Evolutionary conservation across 106 monocot species (phyloP).

Genomic region (Cymbidium sinense): DNA sequence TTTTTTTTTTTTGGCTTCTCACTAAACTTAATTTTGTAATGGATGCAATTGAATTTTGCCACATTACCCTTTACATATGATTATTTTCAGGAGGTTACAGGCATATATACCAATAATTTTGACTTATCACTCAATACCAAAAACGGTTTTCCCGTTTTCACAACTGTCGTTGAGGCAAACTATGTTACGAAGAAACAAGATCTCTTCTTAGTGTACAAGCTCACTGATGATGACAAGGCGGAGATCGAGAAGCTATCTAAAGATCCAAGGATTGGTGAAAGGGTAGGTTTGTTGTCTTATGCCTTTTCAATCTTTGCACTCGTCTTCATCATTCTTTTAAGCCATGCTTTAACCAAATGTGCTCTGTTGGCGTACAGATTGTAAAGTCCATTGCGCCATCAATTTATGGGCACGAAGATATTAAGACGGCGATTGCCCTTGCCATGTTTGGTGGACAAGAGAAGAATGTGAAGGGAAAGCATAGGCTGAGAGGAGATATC

Average conservation of each 20-base stretch:
- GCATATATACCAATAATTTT: constrained; percentile 98
- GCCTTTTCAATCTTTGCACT: not conserved
- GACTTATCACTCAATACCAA: constrained; percentile 96
- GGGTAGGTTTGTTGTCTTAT: constrained; percentile 55
- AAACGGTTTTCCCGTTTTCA: constrained; percentile 98
- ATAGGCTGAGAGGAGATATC: constrained; percentile 94
- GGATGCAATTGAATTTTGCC: not conserved
- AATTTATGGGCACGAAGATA: constrained; percentile 98
- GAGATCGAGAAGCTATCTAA: constrained; percentile 94
- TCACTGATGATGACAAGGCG: constrained; percentile 95
- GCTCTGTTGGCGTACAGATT: constrained; percentile 41
- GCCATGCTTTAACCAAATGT: not conserved
- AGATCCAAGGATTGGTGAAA: constrained; percentile 93
- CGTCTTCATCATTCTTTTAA: not conserved
- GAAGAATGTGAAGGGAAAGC: constrained; percentile 95
- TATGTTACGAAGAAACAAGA: constrained; percentile 95
- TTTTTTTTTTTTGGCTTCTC: no score
- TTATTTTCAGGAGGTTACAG: constrained; percentile 92
- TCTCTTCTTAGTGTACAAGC: constrained; percentile 91
- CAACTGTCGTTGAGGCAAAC: constrained; percentile 94
- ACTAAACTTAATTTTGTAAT: not conserved
- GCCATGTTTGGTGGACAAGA: constrained; percentile 99
- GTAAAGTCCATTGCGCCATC: constrained; percentile 97
- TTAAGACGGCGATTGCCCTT: constrained; percentile 94
- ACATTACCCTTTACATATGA: constrained; percentile 1